phyloP scores from a whole-genome alignment of 208 protist genomes.

The Lotmaria passim region DNA sequence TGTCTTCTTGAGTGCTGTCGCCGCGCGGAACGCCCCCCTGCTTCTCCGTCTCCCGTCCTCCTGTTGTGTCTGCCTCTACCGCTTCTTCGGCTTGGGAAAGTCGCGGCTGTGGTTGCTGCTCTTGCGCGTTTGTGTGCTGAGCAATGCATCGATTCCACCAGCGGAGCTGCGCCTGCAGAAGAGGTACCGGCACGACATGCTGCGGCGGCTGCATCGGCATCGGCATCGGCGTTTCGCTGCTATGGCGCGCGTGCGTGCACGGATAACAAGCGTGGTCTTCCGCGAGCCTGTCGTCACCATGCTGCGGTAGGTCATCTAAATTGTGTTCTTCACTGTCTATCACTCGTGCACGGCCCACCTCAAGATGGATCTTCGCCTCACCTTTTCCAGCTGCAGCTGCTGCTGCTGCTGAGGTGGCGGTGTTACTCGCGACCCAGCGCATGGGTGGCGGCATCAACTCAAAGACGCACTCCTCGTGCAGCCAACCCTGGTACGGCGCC shows the following conservation, averaged over 20 bases:
- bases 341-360: no score
- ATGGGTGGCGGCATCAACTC: constrained; percentile 51
- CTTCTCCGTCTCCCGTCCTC: no score
- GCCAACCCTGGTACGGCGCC: constrained; percentile 45
- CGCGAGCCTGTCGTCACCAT: neutral
- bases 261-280: neutral
- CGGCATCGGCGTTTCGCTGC: neutral
- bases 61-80: neutral
- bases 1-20: no score
- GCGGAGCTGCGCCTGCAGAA: constrained; percentile 24
- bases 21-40: no score
- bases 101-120: neutral
- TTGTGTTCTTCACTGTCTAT: neutral
- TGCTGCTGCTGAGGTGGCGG: neutral
- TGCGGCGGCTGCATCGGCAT: constrained; percentile 1
- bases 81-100: neutral
- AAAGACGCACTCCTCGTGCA: constrained; percentile 66
- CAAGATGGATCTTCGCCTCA: neutral
- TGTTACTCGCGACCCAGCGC: neutral
- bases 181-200: constrained; percentile 32
- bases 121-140: neutral
- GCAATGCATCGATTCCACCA: constrained; percentile 34
- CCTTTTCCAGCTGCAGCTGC: neutral
- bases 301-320: neutral
- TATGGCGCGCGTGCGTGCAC: neutral